Base-by-base conservation (phyloP, 169 alveolate genomes). In the Plasmodium berghei region DNA sequence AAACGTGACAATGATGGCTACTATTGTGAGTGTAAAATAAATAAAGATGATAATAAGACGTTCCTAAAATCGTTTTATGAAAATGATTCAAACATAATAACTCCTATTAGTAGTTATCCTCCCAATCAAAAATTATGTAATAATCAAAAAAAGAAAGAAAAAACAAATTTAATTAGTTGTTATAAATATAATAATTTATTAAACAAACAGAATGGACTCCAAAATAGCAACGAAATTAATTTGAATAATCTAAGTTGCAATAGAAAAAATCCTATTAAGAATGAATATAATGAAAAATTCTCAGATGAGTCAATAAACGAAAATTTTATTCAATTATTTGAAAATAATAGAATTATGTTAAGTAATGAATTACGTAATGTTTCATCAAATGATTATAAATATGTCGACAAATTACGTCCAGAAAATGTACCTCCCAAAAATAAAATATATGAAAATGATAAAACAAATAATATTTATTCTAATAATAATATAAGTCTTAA, bases 151-250 rank as follows among this genome's bases (percentile, higher is more conserved):
- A 71, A 61, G 59, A 80, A 67, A 49, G 75, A 66, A 80, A 80
- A 66, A 66, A 80, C 74, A 9, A 80, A 80, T 26, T 69, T 80
- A 22, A 28, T 80, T 54, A 80, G 90, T 71, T 80, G 46, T 55
- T 80, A 80, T 71, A 80, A 80, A 24, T 80, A 80, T 24, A 80
- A 80, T n/a, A 80, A 80, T 80, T 64, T 63, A 55, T 9, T 28
- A 46, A 75, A 62, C 26, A 75, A 40, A 58, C 20, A 61, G 20
- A 45, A 73, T 26, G 14, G 24, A 14, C 9, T 18, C 49, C 18
- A 24, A 62, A 62, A 62, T 8, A 9, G 26, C 10, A 59, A 63
- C 12, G 52, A 63, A 9, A 14, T 5, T 34, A 63, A 63, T 63
- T 28, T 63, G 24, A 67, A 67, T 46, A 59, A 67, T 18, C 42